Evolutionary conservation across 2,329 filamentous ascomycete genomes (phyloP).

Genomic region (Penicillium sclerotiorum): DNA sequence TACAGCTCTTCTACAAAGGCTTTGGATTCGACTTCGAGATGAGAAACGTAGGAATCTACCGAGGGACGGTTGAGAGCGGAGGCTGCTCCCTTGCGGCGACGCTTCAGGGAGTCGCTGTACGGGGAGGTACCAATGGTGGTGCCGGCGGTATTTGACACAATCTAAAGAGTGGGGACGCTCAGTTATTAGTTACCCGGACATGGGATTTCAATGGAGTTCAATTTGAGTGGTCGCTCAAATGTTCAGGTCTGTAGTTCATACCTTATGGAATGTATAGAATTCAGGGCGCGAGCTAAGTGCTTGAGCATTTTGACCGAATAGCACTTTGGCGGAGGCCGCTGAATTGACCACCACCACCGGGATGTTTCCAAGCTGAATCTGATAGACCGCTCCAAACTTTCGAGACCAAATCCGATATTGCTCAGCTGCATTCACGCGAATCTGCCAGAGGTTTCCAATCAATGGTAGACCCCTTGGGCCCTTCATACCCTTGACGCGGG

Average conservation of each 20-base stretch:
- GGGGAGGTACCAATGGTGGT: conserved; percentile 70
- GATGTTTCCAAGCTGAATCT: conserved; percentile 61
- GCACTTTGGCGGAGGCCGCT: conserved; percentile 52
- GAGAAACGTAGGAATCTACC: conserved; percentile 63
- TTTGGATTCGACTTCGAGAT: conserved; percentile 64
- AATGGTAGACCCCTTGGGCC: conserved; percentile 57
- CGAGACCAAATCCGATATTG: conserved; percentile 60
- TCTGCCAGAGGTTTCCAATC: conserved; percentile 60
- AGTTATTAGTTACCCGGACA: background rate
- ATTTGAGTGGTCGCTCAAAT: no score
- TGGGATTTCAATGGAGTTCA: no score
- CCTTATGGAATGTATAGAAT: conserved; percentile 64
- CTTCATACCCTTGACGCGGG: conserved; percentile 50
- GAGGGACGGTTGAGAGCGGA: conserved; percentile 67
- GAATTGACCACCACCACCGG: conserved; percentile 61
- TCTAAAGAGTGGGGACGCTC: conserved; percentile 36
- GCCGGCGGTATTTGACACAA: conserved; percentile 66
- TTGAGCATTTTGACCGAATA: conserved; percentile 58
- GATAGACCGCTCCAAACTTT: conserved; percentile 56
- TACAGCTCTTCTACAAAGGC: conserved; percentile 65
- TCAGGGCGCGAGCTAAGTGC: conserved; percentile 59
- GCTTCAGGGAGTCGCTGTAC: conserved; percentile 66
- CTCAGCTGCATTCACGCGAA: conserved; percentile 58
- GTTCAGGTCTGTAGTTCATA: no score
- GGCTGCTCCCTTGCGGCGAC: conserved; percentile 66